Base-by-base conservation (phyloP, 495 filamentous ascomycete species). In the Trichoderma erinaceum region DNA sequence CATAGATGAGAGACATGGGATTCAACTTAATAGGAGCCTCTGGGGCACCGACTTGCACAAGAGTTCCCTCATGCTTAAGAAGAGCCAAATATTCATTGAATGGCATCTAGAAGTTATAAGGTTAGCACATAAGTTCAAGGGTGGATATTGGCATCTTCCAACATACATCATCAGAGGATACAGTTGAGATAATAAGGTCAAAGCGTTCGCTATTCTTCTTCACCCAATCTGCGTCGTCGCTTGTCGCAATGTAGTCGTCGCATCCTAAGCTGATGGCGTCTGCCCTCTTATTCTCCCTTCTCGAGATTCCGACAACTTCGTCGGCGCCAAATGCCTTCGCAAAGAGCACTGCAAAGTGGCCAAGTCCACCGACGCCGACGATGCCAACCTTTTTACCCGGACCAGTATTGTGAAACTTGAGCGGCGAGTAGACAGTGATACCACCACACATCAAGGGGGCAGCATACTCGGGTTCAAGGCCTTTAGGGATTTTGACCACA, bases 371-470 rank as follows among this genome's bases (percentile, higher is more conserved):
- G 46, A 97, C 82, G 6, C 93, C 93, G 27, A 96, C 80, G 67
- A 97, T 88, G 3, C 91, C 93, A 3, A 97, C 91, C 3, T 76
- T 80, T 78, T 92, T 96, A 4, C 92, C 92, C 0, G 90, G 90
- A 0, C 92, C 93, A 66, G 83, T 84, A 10, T 89, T 90, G 72
- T 92, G 87, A 48, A 87, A 83, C 69, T 82, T 83, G 66, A 97
- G 77, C 2, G 93, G 93, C 16, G 84, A 79, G 75, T 86, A 97
- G 3, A 91, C 83, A 0, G 92, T 96, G 18, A 96, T 83, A 18
- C 93, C 93, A 44, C 85, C 93, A 73, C 93, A 97, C 3, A 97
- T 76, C 87, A 97, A 88, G 16, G 92, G 91, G n/a, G 93, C 92
- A 0, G 90, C 92, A 66, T 75, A 71, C 13, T 80, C 79, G 23